Evolutionary conservation across 1,284 basidiomycete genomes (phyloP).

Genomic region (Fomes fomentarius): DNA sequence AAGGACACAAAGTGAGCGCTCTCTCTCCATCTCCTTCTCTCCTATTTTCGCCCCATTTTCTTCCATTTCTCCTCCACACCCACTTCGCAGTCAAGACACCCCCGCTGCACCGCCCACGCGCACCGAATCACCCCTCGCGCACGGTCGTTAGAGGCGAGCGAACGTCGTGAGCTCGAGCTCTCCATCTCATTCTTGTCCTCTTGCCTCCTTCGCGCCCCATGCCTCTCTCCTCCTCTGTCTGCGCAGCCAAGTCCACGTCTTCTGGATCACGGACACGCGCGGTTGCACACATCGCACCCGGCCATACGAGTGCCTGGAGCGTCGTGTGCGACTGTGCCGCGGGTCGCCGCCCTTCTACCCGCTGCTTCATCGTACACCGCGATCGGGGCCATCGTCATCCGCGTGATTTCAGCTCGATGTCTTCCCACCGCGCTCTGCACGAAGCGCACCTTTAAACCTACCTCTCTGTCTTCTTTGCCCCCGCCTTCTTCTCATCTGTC

Average conservation of each 20-base stretch:
- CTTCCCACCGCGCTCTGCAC: background rate
- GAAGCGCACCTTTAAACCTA: no score
- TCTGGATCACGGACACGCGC: background rate
- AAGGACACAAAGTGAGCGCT: conserved; percentile 77
- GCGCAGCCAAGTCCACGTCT: background rate
- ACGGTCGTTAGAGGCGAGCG: conserved; percentile 55
- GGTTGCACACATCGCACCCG: background rate
- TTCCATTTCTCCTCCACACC: conserved; percentile 2
- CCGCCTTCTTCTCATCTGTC: no score
- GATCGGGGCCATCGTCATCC: conserved; percentile 17
- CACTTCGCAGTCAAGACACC: background rate
- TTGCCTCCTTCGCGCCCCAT: background rate
- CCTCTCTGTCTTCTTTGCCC: no score
- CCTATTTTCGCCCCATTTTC: background rate
- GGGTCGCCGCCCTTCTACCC: conserved; percentile 6
- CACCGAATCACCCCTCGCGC: conserved; percentile 1
- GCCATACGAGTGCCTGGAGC: background rate
- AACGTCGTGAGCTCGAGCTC: conserved; percentile 61
- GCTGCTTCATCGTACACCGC: conserved; percentile 5
- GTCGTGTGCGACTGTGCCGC: background rate
- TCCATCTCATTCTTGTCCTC: conserved; percentile 9
- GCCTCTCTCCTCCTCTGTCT: conserved; percentile 1
- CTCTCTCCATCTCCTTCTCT: conserved; percentile 11
- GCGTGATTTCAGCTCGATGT: background rate
- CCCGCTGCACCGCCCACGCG: background rate